Conservation (phyloP, 257 asterid genomes). For the Primulina eburnea region DNA sequence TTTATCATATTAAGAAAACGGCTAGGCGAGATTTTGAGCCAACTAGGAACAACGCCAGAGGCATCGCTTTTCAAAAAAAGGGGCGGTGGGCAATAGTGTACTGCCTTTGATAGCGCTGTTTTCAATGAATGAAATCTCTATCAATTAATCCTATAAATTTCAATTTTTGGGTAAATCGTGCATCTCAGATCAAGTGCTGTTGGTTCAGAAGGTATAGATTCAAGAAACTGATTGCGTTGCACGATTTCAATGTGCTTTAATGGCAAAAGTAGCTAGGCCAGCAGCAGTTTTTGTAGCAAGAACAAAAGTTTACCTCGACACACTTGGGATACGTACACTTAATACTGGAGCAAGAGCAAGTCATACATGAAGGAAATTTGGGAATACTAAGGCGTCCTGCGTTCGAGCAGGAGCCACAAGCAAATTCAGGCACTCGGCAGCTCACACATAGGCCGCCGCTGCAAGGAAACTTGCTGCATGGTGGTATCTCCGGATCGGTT, state of each 20-base stretch:
- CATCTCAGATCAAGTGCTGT: no score
- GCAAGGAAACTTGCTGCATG: background rate
- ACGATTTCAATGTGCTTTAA: slow-evolving; percentile 23
- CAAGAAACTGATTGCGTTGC: background rate
- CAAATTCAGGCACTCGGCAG: slow-evolving; percentile 33
- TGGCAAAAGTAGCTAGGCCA: slow-evolving; percentile 31
- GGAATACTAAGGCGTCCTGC: slow-evolving; percentile 15
- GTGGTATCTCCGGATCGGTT: background rate
- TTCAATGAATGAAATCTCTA: no score
- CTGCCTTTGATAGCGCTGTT: no score
- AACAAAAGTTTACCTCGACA: slow-evolving; percentile 22
- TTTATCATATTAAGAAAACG: no score
- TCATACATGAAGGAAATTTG: slow-evolving; percentile 20
- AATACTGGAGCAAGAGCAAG: background rate
- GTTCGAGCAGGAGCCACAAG: slow-evolving; percentile 26
- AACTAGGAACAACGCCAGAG: no score
- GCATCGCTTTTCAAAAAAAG: no score
- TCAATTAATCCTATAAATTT: no score
- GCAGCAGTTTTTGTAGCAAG: slow-evolving; percentile 31
- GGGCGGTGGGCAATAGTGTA: no score
- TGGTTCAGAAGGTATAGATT: background rate
- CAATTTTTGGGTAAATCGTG: no score
- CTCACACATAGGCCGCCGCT: slow-evolving; percentile 15
- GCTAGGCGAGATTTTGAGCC: no score
- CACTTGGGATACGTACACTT: slow-evolving; percentile 1